These are phyloP conservation scores for Nelumbo lutea DNA, from an alignment of 164 flowering plant species.

Conservation along the genomic window DNA sequence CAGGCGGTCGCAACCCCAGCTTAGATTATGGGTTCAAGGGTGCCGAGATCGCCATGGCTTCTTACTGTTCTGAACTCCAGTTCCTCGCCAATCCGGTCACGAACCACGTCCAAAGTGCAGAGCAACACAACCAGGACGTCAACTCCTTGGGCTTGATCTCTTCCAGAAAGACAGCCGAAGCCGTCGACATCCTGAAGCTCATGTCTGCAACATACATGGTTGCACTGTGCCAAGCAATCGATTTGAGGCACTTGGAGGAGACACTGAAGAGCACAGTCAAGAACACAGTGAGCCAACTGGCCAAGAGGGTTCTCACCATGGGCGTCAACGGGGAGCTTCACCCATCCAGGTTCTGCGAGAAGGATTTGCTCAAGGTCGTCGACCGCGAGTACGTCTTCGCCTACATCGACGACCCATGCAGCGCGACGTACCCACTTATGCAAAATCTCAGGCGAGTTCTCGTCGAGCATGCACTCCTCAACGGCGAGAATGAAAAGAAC, in stretches of 20 bases:
- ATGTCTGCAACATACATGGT: slow-evolving; percentile 54
- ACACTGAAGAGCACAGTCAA: slow-evolving; percentile 45
- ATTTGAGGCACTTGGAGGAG: slow-evolving; percentile 61
- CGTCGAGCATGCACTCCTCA: slow-evolving; percentile 45
- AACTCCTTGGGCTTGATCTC: slow-evolving; percentile 64
- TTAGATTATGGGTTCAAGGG: slow-evolving; percentile 64
- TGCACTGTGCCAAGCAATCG: slow-evolving; percentile 58
- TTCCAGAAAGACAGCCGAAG: slow-evolving; percentile 52
- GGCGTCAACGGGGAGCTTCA: slow-evolving; percentile 57
- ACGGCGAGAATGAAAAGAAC: slow-evolving; percentile 33
- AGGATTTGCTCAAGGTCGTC: slow-evolving; percentile 51
- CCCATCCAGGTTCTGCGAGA: slow-evolving; percentile 54
- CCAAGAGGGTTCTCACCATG: slow-evolving; percentile 39
- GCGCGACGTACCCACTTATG: slow-evolving; percentile 43
- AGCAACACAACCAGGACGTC: slow-evolving; percentile 68
- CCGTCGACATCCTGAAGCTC: slow-evolving; percentile 51
- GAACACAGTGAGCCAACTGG: slow-evolving; percentile 48
- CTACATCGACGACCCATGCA: slow-evolving; percentile 59
- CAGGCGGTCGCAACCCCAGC: slow-evolving; percentile 64
- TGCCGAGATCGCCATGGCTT: slow-evolving; percentile 58
- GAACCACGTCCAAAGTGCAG: slow-evolving; percentile 64
- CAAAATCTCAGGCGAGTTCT: slow-evolving; percentile 54
- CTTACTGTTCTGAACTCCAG: slow-evolving; percentile 62
- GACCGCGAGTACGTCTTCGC: slow-evolving; percentile 45
- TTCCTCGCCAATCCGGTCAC: slow-evolving; percentile 65